phyloP scores from a whole-genome alignment of 345 rosid genomes.

The Ailanthus altissimus region DNA sequence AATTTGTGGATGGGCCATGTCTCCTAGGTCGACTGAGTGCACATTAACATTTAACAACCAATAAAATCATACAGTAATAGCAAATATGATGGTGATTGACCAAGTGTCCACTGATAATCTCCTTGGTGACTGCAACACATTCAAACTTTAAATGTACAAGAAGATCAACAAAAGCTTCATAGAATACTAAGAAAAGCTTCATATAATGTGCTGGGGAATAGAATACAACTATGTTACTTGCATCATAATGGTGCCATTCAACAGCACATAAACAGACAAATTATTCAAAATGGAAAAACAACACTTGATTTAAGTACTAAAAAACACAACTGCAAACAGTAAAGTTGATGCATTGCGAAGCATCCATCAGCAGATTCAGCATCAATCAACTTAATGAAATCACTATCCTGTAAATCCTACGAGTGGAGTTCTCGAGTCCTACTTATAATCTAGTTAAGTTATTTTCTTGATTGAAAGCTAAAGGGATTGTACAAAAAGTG shows the following conservation, averaged over 20 bases:
- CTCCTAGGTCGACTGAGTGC: constrained; percentile 3
- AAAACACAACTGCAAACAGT: background rate
- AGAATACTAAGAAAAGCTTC: background rate
- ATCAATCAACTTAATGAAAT: background rate
- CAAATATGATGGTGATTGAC: background rate
- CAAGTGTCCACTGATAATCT: background rate
- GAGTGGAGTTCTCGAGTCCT: background rate
- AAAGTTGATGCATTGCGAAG: background rate
- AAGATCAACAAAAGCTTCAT: background rate
- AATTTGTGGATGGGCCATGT: background rate
- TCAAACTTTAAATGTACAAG: background rate
- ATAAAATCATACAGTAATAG: background rate
- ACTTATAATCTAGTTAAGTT: background rate
- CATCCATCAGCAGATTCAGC: background rate
- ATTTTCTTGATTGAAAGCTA: no score
- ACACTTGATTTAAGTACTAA: background rate
- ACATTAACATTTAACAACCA: background rate
- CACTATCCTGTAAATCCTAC: background rate
- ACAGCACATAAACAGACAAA: background rate
- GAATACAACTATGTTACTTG: background rate
- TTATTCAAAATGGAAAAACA: background rate
- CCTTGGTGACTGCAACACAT: background rate
- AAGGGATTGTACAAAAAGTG: no score
- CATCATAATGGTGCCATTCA: background rate
- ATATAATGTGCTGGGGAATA: background rate